A percentile compares a stretch with the other conserved stretches of the same genome.
phyloP scores from a whole-genome alignment of 208 protist genomes.

The Acanthamoeba healyi region DNA sequence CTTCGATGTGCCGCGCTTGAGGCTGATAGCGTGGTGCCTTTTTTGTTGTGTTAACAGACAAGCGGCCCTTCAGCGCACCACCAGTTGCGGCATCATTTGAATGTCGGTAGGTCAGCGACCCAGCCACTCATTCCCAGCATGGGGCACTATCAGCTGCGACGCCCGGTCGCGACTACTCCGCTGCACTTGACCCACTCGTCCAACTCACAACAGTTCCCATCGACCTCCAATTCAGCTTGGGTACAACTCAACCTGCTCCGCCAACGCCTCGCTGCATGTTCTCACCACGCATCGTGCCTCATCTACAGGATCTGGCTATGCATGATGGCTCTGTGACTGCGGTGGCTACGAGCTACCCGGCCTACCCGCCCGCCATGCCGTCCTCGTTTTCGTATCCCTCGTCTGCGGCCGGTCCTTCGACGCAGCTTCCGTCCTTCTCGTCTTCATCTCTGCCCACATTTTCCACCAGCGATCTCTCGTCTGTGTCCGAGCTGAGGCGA shows the following conservation, averaged over 20 bases:
- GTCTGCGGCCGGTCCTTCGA: neutral
- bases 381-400: neutral
- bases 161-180: neutral
- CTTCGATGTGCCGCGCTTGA: too few species aligned
- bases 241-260: neutral
- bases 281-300: neutral
- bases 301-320: neutral
- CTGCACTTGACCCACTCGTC: neutral
- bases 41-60: too few species aligned
- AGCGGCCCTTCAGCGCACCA: too few species aligned
- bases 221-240: neutral
- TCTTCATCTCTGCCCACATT: neutral
- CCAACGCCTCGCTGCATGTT: neutral
- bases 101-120: neutral
- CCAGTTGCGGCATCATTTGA: neutral
- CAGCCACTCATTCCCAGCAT: neutral
- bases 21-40: too few species aligned
- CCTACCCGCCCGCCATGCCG: neutral
- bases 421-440: neutral
- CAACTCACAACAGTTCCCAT: neutral
- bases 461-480: neutral
- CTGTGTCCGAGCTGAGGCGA: neutral
- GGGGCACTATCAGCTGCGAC: neutral
- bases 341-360: neutral
- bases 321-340: constrained; percentile 5